These are phyloP conservation scores for Termitomyces titanicus DNA, from an alignment of 768 basidiomycete genomes.

Conservation along the genomic window DNA sequence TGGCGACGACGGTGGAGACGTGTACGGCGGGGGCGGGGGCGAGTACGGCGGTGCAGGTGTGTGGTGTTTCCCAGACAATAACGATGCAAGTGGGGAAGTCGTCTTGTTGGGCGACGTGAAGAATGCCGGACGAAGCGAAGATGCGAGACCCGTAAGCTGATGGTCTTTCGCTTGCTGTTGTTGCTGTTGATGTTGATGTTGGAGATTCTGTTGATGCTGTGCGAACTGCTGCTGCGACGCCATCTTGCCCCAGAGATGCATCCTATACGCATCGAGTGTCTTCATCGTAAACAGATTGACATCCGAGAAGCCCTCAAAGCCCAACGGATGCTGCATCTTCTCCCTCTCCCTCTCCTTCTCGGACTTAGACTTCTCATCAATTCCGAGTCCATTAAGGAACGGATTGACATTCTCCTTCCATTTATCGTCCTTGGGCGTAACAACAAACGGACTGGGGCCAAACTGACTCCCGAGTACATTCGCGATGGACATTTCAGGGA, in stretches of 20 bases:
- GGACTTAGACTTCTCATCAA: background rate
- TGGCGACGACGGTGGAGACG: conserved; percentile 43
- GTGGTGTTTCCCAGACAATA: conserved; percentile 46
- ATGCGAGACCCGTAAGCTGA: conserved; percentile 34
- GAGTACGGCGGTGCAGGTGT: conserved; percentile 15
- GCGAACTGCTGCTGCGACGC: conserved; percentile 58
- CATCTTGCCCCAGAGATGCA: conserved; percentile 93
- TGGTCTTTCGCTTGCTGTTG: conserved; percentile 28
- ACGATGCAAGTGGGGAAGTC: conserved; percentile 20
- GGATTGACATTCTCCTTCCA: conserved; percentile 84
- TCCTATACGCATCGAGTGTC: conserved; percentile 78
- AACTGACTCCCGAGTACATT: conserved; percentile 15
- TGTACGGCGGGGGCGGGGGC: conserved; percentile 16
- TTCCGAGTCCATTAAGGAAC: conserved; percentile 40
- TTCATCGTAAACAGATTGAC: conserved; percentile 85
- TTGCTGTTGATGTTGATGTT: conserved; percentile 22
- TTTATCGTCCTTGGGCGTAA: conserved; percentile 17
- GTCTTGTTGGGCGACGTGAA: conserved; percentile 18
- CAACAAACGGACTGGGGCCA: conserved; percentile 7
- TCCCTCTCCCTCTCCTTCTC: conserved; percentile 8
- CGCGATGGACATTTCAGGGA: conserved; percentile 54
- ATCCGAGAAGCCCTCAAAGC: conserved; percentile 79
- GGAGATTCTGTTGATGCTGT: conserved; percentile 43
- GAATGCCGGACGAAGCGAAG: conserved; percentile 32
- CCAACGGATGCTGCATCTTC: conserved; percentile 19